Evolutionary conservation across 106 monocot genomes (phyloP), one percentile per base, ranked within the genome.

Genomic region (Phalaenopsis equestris): DNA sequence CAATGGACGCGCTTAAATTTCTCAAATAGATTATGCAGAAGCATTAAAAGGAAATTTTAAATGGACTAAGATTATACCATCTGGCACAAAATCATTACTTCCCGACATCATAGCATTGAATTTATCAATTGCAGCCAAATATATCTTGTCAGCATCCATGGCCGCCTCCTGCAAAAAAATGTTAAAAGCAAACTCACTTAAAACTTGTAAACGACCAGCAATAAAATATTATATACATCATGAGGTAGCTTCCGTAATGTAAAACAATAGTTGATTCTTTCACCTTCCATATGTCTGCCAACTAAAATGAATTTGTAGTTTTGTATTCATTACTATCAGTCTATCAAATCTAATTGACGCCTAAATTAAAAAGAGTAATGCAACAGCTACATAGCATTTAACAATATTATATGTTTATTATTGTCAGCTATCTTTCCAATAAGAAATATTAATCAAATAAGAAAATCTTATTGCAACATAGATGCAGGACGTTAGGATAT

Each of bases 41-140:
- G 14, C 9, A 12, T 52, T 52, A 52, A 52, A 52, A 43, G 14
- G 4, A 74, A 14, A 30, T 10, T 42, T 42, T 74, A 42, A n/a
- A 74, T 45, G 43, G 19, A 45, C 45, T 74, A 17, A 74, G 74
- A 43, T 45, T 56, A 52, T 89, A 97, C 97, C 94, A 68, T 92
- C 92, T 81, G 94, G 77, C 76, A 86, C 85, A 82, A 86, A 88
- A 75, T 67, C 67, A 73, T 88, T 90, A 79, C 77, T 86, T 84
- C 84, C 89, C 56, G 92, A 92, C 76, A 87, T 77, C 85, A 94
- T 91, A 30, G 94, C 90, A 86, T 90, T 90, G 84, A 97, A 97
- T 83, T 97, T 97, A 79, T 97, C 97, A 79, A 97, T 97, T 80
- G 97, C 94, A 19, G 94, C 97, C 81, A 97, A 79, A 84, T 97